Percentiles rank a stretch among this genome's conserved stretches.
Evolutionary conservation across 208 protist genomes (phyloP).

Genomic region (Naegleria gruberi): DNA sequence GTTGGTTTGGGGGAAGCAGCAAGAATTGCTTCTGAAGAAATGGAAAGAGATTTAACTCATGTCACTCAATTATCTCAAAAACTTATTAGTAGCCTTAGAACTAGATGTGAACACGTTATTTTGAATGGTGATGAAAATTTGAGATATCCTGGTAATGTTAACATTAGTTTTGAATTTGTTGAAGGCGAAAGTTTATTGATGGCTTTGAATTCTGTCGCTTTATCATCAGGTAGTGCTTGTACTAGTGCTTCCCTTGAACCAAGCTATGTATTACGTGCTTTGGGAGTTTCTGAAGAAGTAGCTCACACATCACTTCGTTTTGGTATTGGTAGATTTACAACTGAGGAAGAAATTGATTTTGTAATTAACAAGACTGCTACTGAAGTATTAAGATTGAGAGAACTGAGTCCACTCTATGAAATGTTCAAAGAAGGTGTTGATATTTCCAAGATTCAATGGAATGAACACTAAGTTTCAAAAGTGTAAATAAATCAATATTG

Average conservation of each 20-base stretch:
- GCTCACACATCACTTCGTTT: conserved; percentile 98
- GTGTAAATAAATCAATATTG: too few species aligned
- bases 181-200: conserved; percentile 98
- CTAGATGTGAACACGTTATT: conserved; percentile 65
- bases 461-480: conserved; percentile 24
- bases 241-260: conserved; percentile 97
- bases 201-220: conserved; percentile 78
- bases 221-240: conserved; percentile 92
- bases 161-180: conserved; percentile 96
- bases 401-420: conserved; percentile 97
- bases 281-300: conserved; percentile 95
- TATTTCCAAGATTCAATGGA: conserved; percentile 67
- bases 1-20: conserved; percentile 89
- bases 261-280: conserved; percentile 94
- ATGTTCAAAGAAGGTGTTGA: conserved; percentile 93
- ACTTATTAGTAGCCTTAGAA: conserved; percentile 69
- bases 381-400: conserved; percentile 86
- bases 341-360: conserved; percentile 82
- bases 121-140: conserved; percentile 83
- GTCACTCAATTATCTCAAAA: conserved; percentile 63
- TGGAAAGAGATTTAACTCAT: conserved; percentile 80
- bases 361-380: conserved; percentile 71
- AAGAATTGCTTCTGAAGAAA: conserved; percentile 74
- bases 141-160: conserved; percentile 90
- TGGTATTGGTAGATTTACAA: conserved; percentile 96